These are phyloP conservation scores for Simmondsia chinensis DNA, from an alignment of 148 eudicot species.

Conservation along the genomic window DNA sequence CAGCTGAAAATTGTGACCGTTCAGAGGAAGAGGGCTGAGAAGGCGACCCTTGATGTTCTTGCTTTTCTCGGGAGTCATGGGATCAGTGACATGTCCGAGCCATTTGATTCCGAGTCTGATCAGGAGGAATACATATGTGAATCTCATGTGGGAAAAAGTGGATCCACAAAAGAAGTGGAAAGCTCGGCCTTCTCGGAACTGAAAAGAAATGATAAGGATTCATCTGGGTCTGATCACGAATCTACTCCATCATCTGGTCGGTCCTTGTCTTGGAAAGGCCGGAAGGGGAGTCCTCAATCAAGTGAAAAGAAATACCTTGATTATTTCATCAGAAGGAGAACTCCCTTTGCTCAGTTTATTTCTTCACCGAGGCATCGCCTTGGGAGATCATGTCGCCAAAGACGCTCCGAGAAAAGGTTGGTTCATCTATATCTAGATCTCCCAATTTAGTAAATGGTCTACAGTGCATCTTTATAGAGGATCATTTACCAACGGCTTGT, in stretches of 20 bases:
- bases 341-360: conserved; percentile 24
- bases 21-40: conserved; percentile 84
- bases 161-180: conserved; percentile 22
- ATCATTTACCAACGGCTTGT: too few species aligned
- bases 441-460: too few species aligned
- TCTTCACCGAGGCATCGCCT: conserved; percentile 41
- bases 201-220: conserved; percentile 25
- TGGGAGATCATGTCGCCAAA: conserved; percentile 83
- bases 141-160: conserved; percentile 20
- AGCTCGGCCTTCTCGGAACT: conserved; percentile 12
- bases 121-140: conserved; percentile 38
- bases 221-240: conserved; percentile 54
- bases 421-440: too few species aligned
- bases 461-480: too few species aligned
- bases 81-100: conserved; percentile 51
- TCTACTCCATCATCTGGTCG: conserved; percentile 49
- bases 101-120: conserved; percentile 50
- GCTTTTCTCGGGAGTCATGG: conserved; percentile 61
- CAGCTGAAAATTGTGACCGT: conserved; percentile 59
- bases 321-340: conserved; percentile 34
- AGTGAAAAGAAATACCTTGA: conserved; percentile 35
- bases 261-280: conserved; percentile 81
- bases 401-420: too few species aligned
- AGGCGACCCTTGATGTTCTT: conserved; percentile 63
- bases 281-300: conserved; percentile 28